Evolutionary conservation across 2,329 filamentous ascomycete genomes (phyloP).

Genomic region (Fusarium keratoplasticum): DNA sequence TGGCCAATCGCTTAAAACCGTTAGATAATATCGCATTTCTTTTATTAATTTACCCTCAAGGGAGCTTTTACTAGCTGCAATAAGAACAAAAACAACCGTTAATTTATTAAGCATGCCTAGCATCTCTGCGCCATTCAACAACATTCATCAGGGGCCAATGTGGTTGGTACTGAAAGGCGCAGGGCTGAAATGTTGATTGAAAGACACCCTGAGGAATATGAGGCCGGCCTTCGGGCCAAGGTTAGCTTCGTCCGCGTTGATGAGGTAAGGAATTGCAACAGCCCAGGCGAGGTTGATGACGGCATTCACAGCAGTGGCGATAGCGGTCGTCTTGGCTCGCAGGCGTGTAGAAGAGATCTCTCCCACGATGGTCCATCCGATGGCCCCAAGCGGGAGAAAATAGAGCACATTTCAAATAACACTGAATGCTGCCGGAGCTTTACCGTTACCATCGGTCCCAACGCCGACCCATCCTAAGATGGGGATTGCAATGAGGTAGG

Average conservation of each 20-base stretch:
- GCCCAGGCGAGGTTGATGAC: slow-evolving; percentile 8
- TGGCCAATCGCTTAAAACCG: too few species aligned
- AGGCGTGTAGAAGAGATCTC: slow-evolving; percentile 7
- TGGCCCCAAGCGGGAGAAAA: not conserved
- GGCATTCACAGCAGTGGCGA: slow-evolving; percentile 7
- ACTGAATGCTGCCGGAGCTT: not conserved
- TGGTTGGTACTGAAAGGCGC: too few species aligned
- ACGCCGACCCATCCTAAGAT: not conserved
- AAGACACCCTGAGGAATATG: too few species aligned
- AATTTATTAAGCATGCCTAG: too few species aligned
- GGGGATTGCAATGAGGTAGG: not conserved
- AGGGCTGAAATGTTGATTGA: too few species aligned
- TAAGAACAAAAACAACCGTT: too few species aligned
- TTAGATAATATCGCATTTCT: too few species aligned
- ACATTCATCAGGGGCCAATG: too few species aligned
- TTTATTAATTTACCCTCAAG: too few species aligned
- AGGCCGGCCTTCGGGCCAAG: not conserved
- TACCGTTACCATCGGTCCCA: not conserved
- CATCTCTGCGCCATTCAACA: too few species aligned
- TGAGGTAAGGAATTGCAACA: slow-evolving; percentile 5
- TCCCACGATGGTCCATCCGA: slow-evolving; percentile 1
- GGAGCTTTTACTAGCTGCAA: too few species aligned
- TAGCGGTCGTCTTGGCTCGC: slow-evolving; percentile 5
- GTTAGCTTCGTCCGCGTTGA: not conserved
- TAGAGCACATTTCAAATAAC: not conserved